Base-by-base conservation (phyloP, 768 basidiomycete genomes). In the Clitopilus passeckerianus region DNA sequence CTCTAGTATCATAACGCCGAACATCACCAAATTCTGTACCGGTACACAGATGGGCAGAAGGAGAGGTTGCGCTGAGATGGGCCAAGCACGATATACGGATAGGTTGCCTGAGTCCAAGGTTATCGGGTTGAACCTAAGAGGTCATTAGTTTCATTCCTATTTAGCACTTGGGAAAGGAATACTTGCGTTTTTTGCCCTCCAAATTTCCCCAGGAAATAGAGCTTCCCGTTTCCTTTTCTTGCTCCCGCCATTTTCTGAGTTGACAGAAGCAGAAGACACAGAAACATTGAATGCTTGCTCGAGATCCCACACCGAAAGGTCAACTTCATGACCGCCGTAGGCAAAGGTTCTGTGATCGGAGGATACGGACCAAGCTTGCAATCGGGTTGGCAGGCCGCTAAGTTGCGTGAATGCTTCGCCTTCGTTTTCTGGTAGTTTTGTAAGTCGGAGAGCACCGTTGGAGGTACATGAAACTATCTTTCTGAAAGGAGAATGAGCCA, bases 261-360 rank as follows among this genome's bases (percentile, higher is more conserved):
- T 60, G 14, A 63, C 59, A 8, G 69, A 24, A 14, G 27, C 16
- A 8, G 54, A 33, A 6, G 15, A 18, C 9, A 14, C 7, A 14
- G 53, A 71, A 30, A 53, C 68, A 61, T 69, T 82, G 77, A 72
- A 90, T 67, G 71, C 77, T 64, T 65, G 63, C 65, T 92, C 87
- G 6, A 82, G 80, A 66, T 89, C 76, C 93, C 93, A 95, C 2
- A 93, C 67, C 1, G 91, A 93, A 1, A 90, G 70, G 59, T 93
- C 90, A 16, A 95, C 90, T 71, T 95, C 93, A 62, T 93, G 86
- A 1, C 93, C 93, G 12, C 88, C 93, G 61, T 93, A 94, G 1
- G 86, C 81, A 73, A 95, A 93, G 0, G 80, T 80, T 34, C 77
- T 68, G 2, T 72, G 73, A 59, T 81, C 74, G 16, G 74, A 67